Percentiles rank a stretch among this genome's conserved stretches.
Conservation (phyloP, 1,284 basidiomycete species). For the Apiotrichum gamsii region DNA sequence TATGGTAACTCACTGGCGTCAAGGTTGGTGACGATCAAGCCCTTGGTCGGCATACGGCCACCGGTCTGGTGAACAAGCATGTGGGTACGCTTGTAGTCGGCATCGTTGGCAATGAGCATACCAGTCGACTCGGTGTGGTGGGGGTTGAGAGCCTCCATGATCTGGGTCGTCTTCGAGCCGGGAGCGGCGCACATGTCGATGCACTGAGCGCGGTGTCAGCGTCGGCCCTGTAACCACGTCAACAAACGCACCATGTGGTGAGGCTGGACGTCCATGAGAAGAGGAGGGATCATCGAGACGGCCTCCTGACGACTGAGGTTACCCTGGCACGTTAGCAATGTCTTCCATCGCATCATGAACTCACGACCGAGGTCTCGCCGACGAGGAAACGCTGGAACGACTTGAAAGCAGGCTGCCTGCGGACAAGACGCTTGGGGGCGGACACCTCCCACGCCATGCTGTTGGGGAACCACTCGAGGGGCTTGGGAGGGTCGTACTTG, state of each 20-base stretch:
- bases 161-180: constrained; percentile 67
- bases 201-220: constrained; percentile 51
- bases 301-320: constrained; percentile 96
- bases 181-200: constrained; percentile 99
- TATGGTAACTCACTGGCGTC: constrained; percentile 60
- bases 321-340: constrained; percentile 55
- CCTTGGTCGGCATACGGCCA: constrained; percentile 82
- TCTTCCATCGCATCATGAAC: constrained; percentile 32
- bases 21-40: constrained; percentile 90
- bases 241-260: constrained; percentile 74
- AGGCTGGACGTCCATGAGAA: constrained; percentile 89
- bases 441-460: constrained; percentile 94
- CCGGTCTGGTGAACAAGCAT: constrained; percentile 93
- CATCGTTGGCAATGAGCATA: constrained; percentile 48
- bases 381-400: constrained; percentile 95
- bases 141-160: constrained; percentile 48
- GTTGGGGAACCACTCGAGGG: constrained; percentile 88
- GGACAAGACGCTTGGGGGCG: constrained; percentile 79
- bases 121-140: constrained; percentile 41
- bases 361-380: constrained; percentile 91
- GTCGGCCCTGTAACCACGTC: not conserved
- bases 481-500: constrained; percentile 63
- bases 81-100: constrained; percentile 87
- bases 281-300: constrained; percentile 96
- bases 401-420: constrained; percentile 90